Percentiles rank a stretch among this genome's conserved stretches.
Conservation (phyloP, 257 asterid species). For the Plantago ovata region DNA sequence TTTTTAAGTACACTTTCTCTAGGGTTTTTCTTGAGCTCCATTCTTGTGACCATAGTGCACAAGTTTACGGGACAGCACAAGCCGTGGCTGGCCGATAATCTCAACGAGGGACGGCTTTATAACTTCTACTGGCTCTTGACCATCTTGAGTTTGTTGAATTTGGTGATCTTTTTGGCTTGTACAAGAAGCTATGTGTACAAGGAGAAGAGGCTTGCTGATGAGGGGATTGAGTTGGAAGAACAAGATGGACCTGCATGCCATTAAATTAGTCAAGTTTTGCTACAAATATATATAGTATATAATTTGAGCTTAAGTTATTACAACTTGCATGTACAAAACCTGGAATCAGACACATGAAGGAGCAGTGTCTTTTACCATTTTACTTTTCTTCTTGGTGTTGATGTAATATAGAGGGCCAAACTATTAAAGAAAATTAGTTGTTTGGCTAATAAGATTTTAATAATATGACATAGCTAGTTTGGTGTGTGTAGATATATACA, state of each 20-base stretch:
- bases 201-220: constrained; percentile 71
- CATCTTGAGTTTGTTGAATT: constrained; percentile 45
- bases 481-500: too few relatives aligned
- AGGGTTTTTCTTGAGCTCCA: constrained; percentile 66
- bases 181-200: constrained; percentile 72
- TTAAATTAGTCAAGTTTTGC: constrained; percentile 11
- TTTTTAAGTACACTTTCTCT: constrained; percentile 74
- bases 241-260: constrained; percentile 43
- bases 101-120: constrained; percentile 64
- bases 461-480: too few relatives aligned
- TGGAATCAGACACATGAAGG: too few relatives aligned
- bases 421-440: too few relatives aligned
- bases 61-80: constrained; percentile 39
- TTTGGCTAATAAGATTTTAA: too few relatives aligned
- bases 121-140: constrained; percentile 77
- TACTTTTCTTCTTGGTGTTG: too few relatives aligned
- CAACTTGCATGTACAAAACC: too few relatives aligned
- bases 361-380: too few relatives aligned
- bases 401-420: too few relatives aligned
- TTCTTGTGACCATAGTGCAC: constrained; percentile 61
- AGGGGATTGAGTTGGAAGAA: constrained; percentile 68
- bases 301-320: too few relatives aligned
- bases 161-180: constrained; percentile 39
- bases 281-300: too few relatives aligned
- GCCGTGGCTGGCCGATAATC: constrained; percentile 78